phyloP scores from a whole-genome alignment of 345 rosid genomes.

The Mercurialis annua region DNA sequence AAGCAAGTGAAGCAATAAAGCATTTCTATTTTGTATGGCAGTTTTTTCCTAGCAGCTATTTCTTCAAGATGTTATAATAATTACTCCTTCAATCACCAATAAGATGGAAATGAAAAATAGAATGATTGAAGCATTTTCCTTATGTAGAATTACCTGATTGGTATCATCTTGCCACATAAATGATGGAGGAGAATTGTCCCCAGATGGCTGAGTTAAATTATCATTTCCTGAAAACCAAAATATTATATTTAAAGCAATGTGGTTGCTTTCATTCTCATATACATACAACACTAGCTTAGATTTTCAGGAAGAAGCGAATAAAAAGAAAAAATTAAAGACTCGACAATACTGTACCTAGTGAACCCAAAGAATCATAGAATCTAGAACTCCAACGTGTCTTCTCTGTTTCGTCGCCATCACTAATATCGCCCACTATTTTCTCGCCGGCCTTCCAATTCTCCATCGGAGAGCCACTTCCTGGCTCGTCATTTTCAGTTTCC shows the following conservation, averaged over 20 bases:
- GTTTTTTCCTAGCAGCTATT: neutral
- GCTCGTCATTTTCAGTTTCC: constrained; percentile 59
- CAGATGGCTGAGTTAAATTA: constrained; percentile 27
- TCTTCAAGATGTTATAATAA: neutral
- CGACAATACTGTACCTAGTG: constrained; percentile 28
- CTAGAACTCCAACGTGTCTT: constrained; percentile 29
- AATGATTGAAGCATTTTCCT: constrained; percentile 2
- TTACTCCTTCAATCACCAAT: neutral
- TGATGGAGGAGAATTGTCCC: constrained; percentile 26
- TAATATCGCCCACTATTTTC: constrained; percentile 22
- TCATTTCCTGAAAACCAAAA: constrained; percentile 35
- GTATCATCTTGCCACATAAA: constrained; percentile 23
- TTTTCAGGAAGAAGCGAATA: constrained; percentile 12
- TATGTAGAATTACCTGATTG: constrained; percentile 34
- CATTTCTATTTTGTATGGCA: no score
- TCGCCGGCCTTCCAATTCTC: constrained; percentile 33
- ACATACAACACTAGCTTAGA: neutral
- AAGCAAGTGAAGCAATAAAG: no score
- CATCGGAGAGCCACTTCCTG: constrained; percentile 31
- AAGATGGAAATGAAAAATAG: neutral
- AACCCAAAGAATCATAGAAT: constrained; percentile 17
- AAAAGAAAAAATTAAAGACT: neutral
- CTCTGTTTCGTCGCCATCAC: constrained; percentile 15
- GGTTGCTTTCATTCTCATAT: constrained; percentile 4
- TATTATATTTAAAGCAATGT: neutral